A percentile compares a stretch with the other conserved stretches of the same genome.
Conservation (phyloP, 2,329 filamentous ascomycete genomes). For the Talaromyces sp. region DNA sequence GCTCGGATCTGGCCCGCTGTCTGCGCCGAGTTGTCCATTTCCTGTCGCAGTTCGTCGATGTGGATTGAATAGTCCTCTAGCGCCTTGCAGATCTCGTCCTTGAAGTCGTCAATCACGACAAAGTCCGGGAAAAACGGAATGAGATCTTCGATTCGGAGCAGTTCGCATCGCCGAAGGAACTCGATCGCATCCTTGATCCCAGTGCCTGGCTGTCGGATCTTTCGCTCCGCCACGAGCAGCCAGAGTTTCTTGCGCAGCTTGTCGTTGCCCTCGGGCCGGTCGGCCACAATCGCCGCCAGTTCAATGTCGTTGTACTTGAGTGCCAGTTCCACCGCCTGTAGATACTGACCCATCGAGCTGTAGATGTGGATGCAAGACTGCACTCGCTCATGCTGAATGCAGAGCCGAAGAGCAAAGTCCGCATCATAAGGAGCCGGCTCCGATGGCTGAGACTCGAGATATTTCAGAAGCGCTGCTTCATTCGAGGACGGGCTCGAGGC, state of each 20-base stretch:
- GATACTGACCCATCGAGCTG: slow-evolving; percentile 90
- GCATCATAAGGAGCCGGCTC: slow-evolving; percentile 83
- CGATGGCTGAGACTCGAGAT: slow-evolving; percentile 86
- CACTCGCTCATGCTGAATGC: slow-evolving; percentile 89
- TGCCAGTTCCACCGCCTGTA: slow-evolving; percentile 87
- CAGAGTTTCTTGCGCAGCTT: slow-evolving; percentile 87
- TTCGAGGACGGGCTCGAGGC: slow-evolving; percentile 78
- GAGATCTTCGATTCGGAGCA: slow-evolving; percentile 90
- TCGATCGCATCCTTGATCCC: slow-evolving; percentile 92
- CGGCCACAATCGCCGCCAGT: slow-evolving; percentile 81
- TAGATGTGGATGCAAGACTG: slow-evolving; percentile 97
- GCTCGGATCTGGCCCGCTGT: slow-evolving; percentile 87
- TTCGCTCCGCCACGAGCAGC: slow-evolving; percentile 90
- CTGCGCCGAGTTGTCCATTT: slow-evolving; percentile 91
- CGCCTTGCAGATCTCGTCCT: slow-evolving; percentile 92
- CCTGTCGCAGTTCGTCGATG: slow-evolving; percentile 80
- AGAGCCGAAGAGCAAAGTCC: slow-evolving; percentile 91
- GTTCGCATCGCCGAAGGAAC: slow-evolving; percentile 84
- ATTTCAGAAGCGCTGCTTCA: slow-evolving; percentile 78
- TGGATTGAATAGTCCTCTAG: slow-evolving; percentile 89
- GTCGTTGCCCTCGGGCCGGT: slow-evolving; percentile 71
- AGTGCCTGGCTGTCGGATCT: slow-evolving; percentile 72
- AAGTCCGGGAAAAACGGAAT: slow-evolving; percentile 99
- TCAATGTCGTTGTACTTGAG: slow-evolving; percentile 86
- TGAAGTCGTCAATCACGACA: slow-evolving; percentile 97